phyloP scores from a whole-genome alignment of 148 eudicot species.

The Drosera capensis region DNA sequence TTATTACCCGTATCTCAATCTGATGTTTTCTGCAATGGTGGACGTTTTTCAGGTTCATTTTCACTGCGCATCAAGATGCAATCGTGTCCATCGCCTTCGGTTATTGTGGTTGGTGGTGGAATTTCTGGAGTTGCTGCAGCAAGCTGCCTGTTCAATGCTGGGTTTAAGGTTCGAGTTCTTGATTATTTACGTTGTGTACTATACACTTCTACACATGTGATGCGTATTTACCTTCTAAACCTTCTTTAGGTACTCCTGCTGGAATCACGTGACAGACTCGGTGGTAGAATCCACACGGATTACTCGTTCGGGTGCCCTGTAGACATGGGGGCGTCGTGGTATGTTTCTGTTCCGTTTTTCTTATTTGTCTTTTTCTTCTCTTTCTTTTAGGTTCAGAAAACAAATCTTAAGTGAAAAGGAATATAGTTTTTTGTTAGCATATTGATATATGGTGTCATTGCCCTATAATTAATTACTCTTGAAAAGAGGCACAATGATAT shows the following conservation, averaged over 20 bases:
- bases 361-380: neutral
- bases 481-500: too few species aligned
- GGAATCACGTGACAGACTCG: slow-evolving; percentile 91
- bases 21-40: neutral
- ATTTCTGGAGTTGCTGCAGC: slow-evolving; percentile 92
- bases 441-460: neutral
- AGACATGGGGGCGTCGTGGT: slow-evolving; percentile 99
- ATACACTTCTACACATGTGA: neutral
- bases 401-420: neutral
- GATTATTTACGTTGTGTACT: neutral
- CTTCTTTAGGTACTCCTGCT: slow-evolving; percentile 51
- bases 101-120: slow-evolving; percentile 82
- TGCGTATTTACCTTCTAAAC: neutral
- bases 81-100: slow-evolving; percentile 56
- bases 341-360: slow-evolving; percentile 5
- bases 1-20: too few species aligned
- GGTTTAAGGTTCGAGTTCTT: slow-evolving; percentile 56
- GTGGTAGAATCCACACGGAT: slow-evolving; percentile 90
- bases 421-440: neutral
- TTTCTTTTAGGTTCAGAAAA: neutral
- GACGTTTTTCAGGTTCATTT: slow-evolving; percentile 27
- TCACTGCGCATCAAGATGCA: slow-evolving; percentile 28
- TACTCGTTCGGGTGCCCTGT: slow-evolving; percentile 93
- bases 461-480: too few species aligned
- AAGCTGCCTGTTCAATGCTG: slow-evolving; percentile 76